Conservation (phyloP, 345 rosid species). For the Ceriops zippeliana region DNA sequence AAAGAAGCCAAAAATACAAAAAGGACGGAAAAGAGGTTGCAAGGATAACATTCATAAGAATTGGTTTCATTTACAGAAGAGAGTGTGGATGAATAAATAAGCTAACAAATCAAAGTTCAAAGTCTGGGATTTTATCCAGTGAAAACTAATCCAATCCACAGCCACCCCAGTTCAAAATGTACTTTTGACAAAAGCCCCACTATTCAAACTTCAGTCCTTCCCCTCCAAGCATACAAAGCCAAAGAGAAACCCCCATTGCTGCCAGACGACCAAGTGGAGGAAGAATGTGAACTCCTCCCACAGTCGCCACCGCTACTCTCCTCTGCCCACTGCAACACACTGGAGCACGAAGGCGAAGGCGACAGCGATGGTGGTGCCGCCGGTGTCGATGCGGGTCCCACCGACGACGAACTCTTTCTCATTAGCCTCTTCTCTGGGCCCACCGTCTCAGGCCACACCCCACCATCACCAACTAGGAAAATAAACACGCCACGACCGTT, state of each 20-base stretch:
- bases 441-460: conserved; percentile 57
- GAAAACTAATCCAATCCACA: background rate
- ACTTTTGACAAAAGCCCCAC: background rate
- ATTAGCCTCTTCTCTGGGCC: conserved; percentile 57
- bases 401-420: conserved; percentile 38
- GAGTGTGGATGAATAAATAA: background rate
- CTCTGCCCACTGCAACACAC: conserved; percentile 65
- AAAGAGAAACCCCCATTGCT: conserved; percentile 50
- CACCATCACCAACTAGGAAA: conserved; percentile 63
- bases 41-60: background rate
- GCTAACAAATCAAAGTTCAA: background rate
- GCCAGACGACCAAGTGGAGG: conserved; percentile 46
- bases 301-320: conserved; percentile 47
- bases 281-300: conserved; percentile 55
- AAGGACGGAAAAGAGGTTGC: too few relatives aligned
- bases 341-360: conserved; percentile 39
- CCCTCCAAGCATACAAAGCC: conserved; percentile 54
- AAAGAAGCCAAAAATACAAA: too few relatives aligned
- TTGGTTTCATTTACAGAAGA: background rate
- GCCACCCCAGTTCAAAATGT: too few relatives aligned
- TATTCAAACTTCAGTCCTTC: conserved; percentile 12
- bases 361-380: conserved; percentile 15
- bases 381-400: conserved; percentile 17
- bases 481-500: conserved; percentile 49
- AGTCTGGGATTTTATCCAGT: background rate